A percentile compares a stretch with the other conserved stretches of the same genome.
Conservation (phyloP, 228 moss, liverwort and hornwort genomes). For the Sphagnum magellanicum region DNA sequence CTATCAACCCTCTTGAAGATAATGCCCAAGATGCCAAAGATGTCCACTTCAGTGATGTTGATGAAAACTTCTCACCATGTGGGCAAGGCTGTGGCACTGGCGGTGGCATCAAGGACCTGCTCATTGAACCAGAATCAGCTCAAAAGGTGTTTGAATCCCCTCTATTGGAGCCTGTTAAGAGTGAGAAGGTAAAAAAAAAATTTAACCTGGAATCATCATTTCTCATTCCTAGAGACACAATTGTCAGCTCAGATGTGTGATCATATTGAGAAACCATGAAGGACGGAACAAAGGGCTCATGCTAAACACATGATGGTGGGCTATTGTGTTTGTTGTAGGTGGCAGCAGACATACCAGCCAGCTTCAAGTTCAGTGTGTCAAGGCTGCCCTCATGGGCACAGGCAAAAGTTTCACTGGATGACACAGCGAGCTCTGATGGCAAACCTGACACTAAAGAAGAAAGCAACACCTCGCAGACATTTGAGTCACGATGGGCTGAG, state of each 20-base stretch:
- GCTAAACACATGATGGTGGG: background rate
- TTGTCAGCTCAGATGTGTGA: too few relatives aligned
- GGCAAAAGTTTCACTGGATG: constrained; percentile 27
- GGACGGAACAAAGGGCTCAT: background rate
- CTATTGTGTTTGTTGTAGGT: constrained; percentile 1
- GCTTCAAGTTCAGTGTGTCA: constrained; percentile 34
- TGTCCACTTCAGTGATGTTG: constrained; percentile 1
- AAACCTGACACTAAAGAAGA: constrained; percentile 14
- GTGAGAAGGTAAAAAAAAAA: constrained; percentile 24
- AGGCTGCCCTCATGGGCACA: constrained; percentile 37
- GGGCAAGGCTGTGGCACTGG: background rate
- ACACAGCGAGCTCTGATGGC: constrained; percentile 20
- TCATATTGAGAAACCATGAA: too few relatives aligned
- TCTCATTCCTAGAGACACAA: too few relatives aligned
- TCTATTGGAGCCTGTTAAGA: constrained; percentile 15
- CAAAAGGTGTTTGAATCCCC: constrained; percentile 21
- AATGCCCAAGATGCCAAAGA: constrained; percentile 16
- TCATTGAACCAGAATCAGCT: constrained; percentile 11
- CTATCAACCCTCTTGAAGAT: constrained; percentile 38
- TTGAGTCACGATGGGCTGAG: constrained; percentile 37
- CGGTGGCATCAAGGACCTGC: background rate
- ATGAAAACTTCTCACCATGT: constrained; percentile 14
- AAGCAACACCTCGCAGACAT: constrained; percentile 12
- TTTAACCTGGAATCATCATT: background rate
- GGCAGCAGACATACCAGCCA: constrained; percentile 19